Evolutionary conservation across 1,139 yeast species (phyloP), one percentile per base, ranked within the genome.

Genomic region (Saccharomyces hybrid): DNA sequence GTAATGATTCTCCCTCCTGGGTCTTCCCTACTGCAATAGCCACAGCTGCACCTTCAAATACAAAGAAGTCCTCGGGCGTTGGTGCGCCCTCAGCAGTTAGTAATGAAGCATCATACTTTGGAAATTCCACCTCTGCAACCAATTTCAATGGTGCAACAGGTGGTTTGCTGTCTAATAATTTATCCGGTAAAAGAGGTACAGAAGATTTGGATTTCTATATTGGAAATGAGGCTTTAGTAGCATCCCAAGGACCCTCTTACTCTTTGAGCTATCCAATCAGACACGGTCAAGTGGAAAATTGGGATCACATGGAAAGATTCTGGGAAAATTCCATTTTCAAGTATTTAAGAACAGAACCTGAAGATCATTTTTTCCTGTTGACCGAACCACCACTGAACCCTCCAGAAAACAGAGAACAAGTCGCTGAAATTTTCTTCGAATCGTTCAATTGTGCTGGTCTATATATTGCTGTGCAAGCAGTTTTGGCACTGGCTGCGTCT

Each of bases 341-440:
- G 74, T 93, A 93, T 71, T 79, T 93, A 66, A 83, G 97, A 72
- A 90, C 98, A 70, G 99, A 93, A 73, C 99, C 99, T 6, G 99
- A 93, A 71, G 99, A 93, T 73, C 99, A 93, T 68, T 89, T 89
- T 71, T 93, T 93, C 72, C 77, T 93, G 58, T 75, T 93, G 63
- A 93, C 99, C 52, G 99, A 93, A 74, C 99, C 99, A 14, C 99
- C 99, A 31, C 81, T 95, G 65, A 95, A 95, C 68, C 97, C 99
- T 16, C 98, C 99, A 3, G 99, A 95, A 74, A 95, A 95, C 73
- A 85, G 99, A 75, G 99, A 95, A 72, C 88, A 88, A 70, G 90
- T 97, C 2, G 99, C 99, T 8, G 99, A 93, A 71, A 93, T 93
- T 69, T 93, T 93, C 96, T 93, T 93, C 75, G 99, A 93, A 74